A percentile compares a stretch with the other conserved stretches of the same genome.
phyloP scores from a whole-genome alignment of 768 basidiomycete genomes.

The Naematelia encephala region DNA sequence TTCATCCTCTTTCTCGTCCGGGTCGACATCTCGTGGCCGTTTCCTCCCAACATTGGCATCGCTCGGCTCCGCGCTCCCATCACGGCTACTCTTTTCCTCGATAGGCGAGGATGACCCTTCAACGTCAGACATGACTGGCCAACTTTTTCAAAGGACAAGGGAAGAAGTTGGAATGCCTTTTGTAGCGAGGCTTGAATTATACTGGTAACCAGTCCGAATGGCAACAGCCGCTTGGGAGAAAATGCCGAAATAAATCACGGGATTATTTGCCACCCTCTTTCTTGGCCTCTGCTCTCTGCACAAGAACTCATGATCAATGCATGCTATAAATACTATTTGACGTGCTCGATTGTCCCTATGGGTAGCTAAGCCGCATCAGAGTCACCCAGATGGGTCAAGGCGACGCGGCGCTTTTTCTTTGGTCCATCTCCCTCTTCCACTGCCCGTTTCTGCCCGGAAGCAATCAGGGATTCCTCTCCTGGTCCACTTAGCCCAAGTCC shows the following conservation, averaged over 20 bases:
- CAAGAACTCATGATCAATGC: neutral
- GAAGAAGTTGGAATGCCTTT: too few species aligned
- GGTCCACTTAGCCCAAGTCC: neutral
- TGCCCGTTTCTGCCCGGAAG: neutral
- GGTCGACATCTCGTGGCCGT: neutral
- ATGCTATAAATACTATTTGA: neutral
- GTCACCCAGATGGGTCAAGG: constrained; percentile 36
- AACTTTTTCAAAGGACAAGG: too few species aligned
- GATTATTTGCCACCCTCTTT: too few species aligned
- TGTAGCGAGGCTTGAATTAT: too few species aligned
- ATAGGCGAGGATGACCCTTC: constrained; percentile 20
- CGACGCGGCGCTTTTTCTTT: constrained; percentile 46
- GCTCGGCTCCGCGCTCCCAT: neutral
- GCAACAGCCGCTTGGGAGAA: neutral
- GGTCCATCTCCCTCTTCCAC: constrained; percentile 18
- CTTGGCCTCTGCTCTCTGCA: too few species aligned
- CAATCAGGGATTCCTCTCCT: neutral
- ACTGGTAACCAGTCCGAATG: neutral
- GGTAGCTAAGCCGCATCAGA: neutral
- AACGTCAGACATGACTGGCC: constrained; percentile 29
- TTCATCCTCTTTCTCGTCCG: neutral
- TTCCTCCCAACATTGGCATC: neutral
- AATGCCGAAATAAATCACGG: neutral
- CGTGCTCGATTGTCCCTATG: too few species aligned
- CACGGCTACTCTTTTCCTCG: constrained; percentile 9